Base-by-base conservation (phyloP, 257 asterid genomes). In the Euphrasia confusa region DNA sequence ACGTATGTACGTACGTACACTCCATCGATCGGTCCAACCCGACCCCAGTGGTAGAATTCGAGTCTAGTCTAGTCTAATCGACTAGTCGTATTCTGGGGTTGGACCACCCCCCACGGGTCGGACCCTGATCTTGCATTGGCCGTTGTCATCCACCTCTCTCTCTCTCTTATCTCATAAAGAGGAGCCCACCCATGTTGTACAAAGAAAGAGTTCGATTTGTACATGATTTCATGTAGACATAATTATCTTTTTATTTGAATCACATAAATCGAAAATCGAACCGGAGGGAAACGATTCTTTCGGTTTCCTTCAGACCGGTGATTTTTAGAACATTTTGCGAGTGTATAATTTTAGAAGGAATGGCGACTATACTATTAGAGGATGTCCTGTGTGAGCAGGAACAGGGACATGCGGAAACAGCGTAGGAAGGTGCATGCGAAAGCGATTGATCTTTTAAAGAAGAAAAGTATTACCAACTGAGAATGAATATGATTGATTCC, bases 111-210 rank as follows among this genome's bases (percentile, higher is more conserved):
- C 40, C 40, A 35, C 40, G 10, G 40, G 42, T 37, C 42, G 42
- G 42, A 37, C 42, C 42, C 42, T 37, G 42, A 37, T 37, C 42
- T 37, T 9, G 12, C 42, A 21, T 21, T 11, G 9, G 44, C 71
- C 71, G 74, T 54, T 66, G 71, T 77, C 62, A 81, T 62, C 86
- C 78, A 60, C 73, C 81, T 81, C 74, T n/a, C n/a, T n/a, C n/a
- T n/a, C n/a, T 74, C 72, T 60, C 73, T 68, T 71, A 72, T 70
- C 72, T 72, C 47, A 47, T 71, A 89, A 37, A 40, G 71, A 84
- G 74, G 84, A 76, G 77, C 73, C 74, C 81, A 64, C 78, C 78
- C 85, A 71, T 70, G 72, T 78, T 68, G 63, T 61, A 12, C 33
- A 13, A 79, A 70, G 48, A 85, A 70, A 69, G 76, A 67, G 45